Evolutionary conservation across 495 filamentous ascomycete genomes (phyloP).

Genomic region (Penicillium chermesinum): DNA sequence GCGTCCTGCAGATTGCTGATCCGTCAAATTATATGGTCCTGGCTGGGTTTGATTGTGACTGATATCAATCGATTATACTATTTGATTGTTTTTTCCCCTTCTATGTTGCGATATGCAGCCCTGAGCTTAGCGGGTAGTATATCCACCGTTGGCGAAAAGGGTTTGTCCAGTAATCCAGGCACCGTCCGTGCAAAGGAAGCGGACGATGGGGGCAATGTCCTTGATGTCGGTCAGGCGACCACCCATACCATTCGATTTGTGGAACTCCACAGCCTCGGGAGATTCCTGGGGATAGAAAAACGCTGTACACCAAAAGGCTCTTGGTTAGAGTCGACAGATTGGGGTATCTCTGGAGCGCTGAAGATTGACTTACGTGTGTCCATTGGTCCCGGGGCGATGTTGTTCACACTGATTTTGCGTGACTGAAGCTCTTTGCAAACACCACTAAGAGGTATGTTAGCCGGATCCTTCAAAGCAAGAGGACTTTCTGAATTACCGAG

Average conservation of each 20-base stretch:
- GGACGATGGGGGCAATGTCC: conserved; percentile 25
- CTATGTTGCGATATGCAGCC: not conserved
- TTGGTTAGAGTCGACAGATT: not conserved
- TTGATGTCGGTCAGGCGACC: conserved; percentile 26
- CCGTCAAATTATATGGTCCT: no score
- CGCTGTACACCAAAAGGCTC: conserved; percentile 8
- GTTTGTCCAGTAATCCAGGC: conserved; percentile 39
- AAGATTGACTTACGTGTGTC: conserved; percentile 27
- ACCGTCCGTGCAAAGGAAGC: conserved; percentile 36
- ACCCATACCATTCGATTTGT: conserved; percentile 28
- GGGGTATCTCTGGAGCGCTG: not conserved
- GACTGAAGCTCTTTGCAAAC: conserved; percentile 34
- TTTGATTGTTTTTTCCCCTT: conserved; percentile 16
- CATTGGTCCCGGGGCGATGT: conserved; percentile 36
- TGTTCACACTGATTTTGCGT: conserved; percentile 31
- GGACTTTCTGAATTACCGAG: conserved; percentile 23
- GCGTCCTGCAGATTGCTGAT: no score
- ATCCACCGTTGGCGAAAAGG: conserved; percentile 39
- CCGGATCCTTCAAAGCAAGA: conserved; percentile 29
- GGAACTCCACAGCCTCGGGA: conserved; percentile 28
- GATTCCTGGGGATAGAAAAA: conserved; percentile 36
- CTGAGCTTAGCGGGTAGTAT: conserved; percentile 29
- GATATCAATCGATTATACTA: no score
- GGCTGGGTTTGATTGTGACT: no score
- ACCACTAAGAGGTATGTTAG: conserved; percentile 16